These are phyloP conservation scores for Tephrocybe rancida DNA, from an alignment of 768 basidiomycete species.

Conservation along the genomic window DNA sequence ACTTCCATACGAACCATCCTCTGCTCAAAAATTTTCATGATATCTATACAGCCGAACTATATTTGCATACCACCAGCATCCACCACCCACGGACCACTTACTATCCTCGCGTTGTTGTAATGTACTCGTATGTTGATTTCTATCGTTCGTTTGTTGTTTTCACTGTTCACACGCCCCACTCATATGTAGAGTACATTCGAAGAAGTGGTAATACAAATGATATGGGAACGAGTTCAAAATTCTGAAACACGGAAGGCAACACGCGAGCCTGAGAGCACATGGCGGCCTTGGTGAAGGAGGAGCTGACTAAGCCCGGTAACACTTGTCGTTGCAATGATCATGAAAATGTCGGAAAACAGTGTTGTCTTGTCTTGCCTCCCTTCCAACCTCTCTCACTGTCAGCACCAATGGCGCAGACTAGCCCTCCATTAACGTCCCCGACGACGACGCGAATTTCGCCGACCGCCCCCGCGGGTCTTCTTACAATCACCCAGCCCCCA, in stretches of 20 bases:
- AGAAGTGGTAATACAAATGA: too few species aligned
- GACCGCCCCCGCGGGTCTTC: slow-evolving; percentile 60
- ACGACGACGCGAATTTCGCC: slow-evolving; percentile 40
- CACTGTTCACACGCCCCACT: too few species aligned
- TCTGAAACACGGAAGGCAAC: too few species aligned
- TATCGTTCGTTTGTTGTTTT: too few species aligned
- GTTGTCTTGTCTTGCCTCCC: slow-evolving; percentile 2
- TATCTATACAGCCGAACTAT: slow-evolving; percentile 2
- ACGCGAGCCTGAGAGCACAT: too few species aligned
- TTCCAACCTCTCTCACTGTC: neutral
- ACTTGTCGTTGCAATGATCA: too few species aligned
- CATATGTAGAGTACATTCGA: too few species aligned
- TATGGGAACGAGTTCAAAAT: too few species aligned
- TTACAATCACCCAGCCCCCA: slow-evolving; percentile 80
- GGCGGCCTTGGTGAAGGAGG: neutral
- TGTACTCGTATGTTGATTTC: too few species aligned
- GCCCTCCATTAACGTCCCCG: neutral
- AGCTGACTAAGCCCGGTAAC: slow-evolving; percentile 18
- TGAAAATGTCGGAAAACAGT: neutral
- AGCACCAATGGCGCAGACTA: neutral
- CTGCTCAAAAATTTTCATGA: neutral
- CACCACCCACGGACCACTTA: neutral
- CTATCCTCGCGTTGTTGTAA: too few species aligned
- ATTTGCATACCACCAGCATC: neutral
- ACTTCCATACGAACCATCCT: too few species aligned